Evolutionary conservation across 2,329 filamentous ascomycete genomes (phyloP).

Genomic region (Shiraia bambusicola): DNA sequence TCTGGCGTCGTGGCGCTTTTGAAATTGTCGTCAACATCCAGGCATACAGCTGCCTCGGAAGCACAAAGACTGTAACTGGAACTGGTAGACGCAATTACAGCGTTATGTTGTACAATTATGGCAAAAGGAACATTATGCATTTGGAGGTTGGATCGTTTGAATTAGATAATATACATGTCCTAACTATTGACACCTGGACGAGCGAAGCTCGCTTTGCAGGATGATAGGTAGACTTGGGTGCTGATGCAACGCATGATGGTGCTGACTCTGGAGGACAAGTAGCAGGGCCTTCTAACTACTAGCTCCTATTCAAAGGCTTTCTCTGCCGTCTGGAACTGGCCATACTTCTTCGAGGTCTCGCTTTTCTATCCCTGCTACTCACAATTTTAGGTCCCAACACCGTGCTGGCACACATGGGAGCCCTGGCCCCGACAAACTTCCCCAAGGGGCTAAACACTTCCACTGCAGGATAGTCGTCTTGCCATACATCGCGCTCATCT

Average conservation of each 20-base stretch:
- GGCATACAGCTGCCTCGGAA: neutral
- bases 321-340: constrained; percentile 49
- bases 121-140: neutral
- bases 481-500: constrained; percentile 20
- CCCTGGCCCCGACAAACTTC: constrained; percentile 68
- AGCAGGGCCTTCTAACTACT: too few relatives aligned
- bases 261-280: too few relatives aligned
- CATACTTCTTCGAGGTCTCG: constrained; percentile 69
- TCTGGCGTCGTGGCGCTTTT: neutral
- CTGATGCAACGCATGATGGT: too few relatives aligned
- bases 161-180: neutral
- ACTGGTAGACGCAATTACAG: neutral
- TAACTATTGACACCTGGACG: neutral
- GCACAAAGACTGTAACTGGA: constrained; percentile 1
- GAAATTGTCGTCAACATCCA: constrained; percentile 1
- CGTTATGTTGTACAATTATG: constrained; percentile 5
- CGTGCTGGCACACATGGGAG: constrained; percentile 71
- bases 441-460: constrained; percentile 86
- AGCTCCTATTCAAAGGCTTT: constrained; percentile 12
- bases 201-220: neutral
- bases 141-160: neutral
- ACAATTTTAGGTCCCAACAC: constrained; percentile 57
- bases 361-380: constrained; percentile 52
- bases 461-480: constrained; percentile 63
- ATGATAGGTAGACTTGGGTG: neutral